These are phyloP conservation scores for Polyplosphaeria fusca DNA, from an alignment of 495 filamentous ascomycete species.

Conservation along the genomic window DNA sequence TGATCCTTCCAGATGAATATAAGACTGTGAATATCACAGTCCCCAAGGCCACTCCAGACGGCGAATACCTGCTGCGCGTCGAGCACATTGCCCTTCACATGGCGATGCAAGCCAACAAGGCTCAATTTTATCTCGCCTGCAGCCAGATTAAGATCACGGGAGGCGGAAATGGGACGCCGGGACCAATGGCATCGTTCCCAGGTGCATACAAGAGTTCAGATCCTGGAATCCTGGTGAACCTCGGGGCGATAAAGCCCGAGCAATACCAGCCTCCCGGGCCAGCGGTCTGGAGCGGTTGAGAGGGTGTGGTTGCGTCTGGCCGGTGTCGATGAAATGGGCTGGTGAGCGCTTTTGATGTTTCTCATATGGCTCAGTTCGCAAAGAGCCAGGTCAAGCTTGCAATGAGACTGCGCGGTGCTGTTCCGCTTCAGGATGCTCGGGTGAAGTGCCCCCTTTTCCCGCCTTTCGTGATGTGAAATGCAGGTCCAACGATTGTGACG, in stretches of 20 bases:
- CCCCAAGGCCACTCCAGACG: slow-evolving; percentile 51
- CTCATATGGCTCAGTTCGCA: too few species aligned
- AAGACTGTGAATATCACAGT: slow-evolving; percentile 45
- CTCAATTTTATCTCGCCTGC: slow-evolving; percentile 38
- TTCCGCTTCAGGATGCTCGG: too few species aligned
- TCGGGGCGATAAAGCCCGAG: slow-evolving; percentile 8
- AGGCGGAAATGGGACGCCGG: slow-evolving; percentile 34
- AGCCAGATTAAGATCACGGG: slow-evolving; percentile 35
- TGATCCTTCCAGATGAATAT: slow-evolving; percentile 18
- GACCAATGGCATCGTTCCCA: slow-evolving; percentile 28
- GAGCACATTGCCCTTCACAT: slow-evolving; percentile 59
- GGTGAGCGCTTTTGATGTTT: too few species aligned
- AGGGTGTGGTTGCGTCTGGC: too few species aligned
- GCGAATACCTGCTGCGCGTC: slow-evolving; percentile 62
- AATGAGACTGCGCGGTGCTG: too few species aligned
- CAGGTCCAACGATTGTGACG: too few species aligned
- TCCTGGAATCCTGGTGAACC: slow-evolving; percentile 30
- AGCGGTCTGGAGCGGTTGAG: slow-evolving; percentile 22
- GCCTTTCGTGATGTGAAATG: too few species aligned
- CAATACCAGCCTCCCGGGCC: slow-evolving; percentile 33
- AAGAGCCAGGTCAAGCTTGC: too few species aligned
- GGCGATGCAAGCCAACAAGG: slow-evolving; percentile 28
- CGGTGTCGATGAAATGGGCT: too few species aligned
- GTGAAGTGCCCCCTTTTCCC: too few species aligned
- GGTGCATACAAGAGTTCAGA: slow-evolving; percentile 32